These are phyloP conservation scores for Ceriops tagal DNA, from an alignment of 345 rosid genomes.

Conservation along the genomic window DNA sequence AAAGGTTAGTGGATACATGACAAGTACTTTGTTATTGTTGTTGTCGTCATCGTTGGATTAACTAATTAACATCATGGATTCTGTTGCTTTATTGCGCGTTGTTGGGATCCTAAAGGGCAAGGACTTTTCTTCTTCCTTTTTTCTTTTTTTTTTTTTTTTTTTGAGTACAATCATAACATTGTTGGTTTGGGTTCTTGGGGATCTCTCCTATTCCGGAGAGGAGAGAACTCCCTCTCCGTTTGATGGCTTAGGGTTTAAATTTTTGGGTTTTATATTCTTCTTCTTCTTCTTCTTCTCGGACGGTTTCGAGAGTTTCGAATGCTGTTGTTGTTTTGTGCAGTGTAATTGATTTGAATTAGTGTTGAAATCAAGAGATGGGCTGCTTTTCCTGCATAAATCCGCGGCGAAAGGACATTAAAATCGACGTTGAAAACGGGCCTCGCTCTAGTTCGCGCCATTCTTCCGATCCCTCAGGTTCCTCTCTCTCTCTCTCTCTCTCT, in stretches of 20 bases:
- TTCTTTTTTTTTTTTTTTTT: too few species aligned
- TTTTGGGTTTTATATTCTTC: not conserved
- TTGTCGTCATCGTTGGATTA: too few species aligned
- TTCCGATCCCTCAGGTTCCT: slow-evolving; percentile 48
- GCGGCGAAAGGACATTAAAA: slow-evolving; percentile 49
- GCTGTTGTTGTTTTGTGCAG: not conserved
- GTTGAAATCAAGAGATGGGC: slow-evolving; percentile 45
- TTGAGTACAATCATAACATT: too few species aligned
- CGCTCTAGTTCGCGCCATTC: slow-evolving; percentile 45
- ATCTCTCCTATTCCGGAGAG: not conserved
- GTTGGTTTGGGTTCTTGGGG: not conserved
- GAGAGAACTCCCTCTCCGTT: not conserved
- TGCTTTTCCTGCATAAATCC: slow-evolving; percentile 79
- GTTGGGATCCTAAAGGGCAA: too few species aligned
- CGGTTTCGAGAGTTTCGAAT: not conserved
- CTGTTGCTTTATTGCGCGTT: too few species aligned
- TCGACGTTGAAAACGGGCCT: slow-evolving; percentile 58
- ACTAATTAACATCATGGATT: too few species aligned
- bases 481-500: not conserved
- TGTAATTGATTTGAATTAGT: not conserved
- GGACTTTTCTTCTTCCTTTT: too few species aligned
- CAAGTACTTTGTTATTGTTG: too few species aligned
- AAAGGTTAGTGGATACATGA: too few species aligned
- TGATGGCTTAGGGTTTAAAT: not conserved
- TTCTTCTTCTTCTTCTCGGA: not conserved